Percentiles rank a stretch among this genome's conserved stretches.
Evolutionary conservation across 495 filamentous ascomycete genomes (phyloP).

Genomic region (Lasiosphaeris hirsuta): DNA sequence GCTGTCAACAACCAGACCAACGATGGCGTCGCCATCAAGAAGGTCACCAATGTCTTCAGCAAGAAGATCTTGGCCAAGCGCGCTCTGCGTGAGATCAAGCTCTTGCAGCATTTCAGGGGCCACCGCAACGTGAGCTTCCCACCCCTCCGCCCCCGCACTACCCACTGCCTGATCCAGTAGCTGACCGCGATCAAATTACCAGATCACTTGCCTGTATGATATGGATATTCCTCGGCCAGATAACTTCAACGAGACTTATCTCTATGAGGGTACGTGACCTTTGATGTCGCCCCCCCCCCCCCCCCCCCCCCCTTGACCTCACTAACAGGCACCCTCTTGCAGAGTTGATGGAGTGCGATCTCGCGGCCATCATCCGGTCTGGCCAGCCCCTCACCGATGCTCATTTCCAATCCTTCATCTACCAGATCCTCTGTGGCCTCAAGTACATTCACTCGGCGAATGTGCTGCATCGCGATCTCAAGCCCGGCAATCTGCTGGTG

Average conservation of each 20-base stretch:
- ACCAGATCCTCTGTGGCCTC: constrained; percentile 90
- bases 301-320: too few species aligned
- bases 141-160: neutral
- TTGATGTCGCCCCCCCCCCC: too few species aligned
- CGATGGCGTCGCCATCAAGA: constrained; percentile 98
- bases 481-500: constrained; percentile 93
- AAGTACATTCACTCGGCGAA: constrained; percentile 99
- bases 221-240: constrained; percentile 99
- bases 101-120: constrained; percentile 95
- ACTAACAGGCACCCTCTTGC: constrained; percentile 20
- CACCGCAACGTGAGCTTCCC: constrained; percentile 51
- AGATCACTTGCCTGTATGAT: constrained; percentile 99
- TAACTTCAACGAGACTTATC: constrained; percentile 98
- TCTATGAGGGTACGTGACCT: constrained; percentile 83
- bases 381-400: constrained; percentile 95
- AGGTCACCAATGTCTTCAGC: constrained; percentile 99
- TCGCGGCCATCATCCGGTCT: constrained; percentile 96
- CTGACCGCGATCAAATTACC: neutral
- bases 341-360: constrained; percentile 99
- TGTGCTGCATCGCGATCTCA: constrained; percentile 92
- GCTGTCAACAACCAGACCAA: constrained; percentile 86
- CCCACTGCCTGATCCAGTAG: neutral
- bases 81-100: constrained; percentile 95
- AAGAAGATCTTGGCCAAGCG: constrained; percentile 99
- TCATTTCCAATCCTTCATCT: constrained; percentile 93